A percentile compares a stretch with the other conserved stretches of the same genome.
These are phyloP conservation scores for Urtica urens DNA, from an alignment of 306 rosid genomes.

Conservation along the genomic window DNA sequence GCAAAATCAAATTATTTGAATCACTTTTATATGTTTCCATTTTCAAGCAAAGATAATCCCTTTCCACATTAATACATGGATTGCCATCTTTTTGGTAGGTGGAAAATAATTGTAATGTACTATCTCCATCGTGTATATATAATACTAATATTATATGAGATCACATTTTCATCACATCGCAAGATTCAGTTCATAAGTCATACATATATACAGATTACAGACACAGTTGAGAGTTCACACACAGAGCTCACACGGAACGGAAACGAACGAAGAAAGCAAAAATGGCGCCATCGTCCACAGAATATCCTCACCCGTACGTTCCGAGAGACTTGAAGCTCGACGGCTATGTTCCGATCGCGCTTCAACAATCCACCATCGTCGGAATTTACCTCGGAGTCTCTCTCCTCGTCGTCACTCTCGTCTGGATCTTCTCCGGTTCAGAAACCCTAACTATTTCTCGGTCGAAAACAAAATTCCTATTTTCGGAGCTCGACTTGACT, in stretches of 20 bases:
- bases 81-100: too few species aligned
- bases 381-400: constrained; percentile 27
- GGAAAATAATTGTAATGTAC: too few species aligned
- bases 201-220: background rate
- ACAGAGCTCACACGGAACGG: background rate
- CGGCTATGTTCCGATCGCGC: constrained; percentile 42
- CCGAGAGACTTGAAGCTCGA: constrained; percentile 54
- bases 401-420: constrained; percentile 25
- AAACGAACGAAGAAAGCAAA: background rate
- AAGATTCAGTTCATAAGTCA: too few species aligned
- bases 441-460: background rate
- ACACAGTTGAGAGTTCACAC: background rate
- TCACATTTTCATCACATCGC: too few species aligned
- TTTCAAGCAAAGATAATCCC: too few species aligned
- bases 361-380: constrained; percentile 44
- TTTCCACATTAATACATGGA: too few species aligned
- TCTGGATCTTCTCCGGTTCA: constrained; percentile 62
- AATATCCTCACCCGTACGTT: constrained; percentile 58
- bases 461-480: background rate
- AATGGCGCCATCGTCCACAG: constrained; percentile 32
- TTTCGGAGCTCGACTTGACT: background rate
- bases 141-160: too few species aligned
- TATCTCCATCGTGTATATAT: too few species aligned
- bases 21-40: too few species aligned
- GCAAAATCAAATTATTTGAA: too few species aligned